Evolutionary conservation across 164 flowering plant species (phyloP).

Genomic region (Stephania cephalantha): DNA sequence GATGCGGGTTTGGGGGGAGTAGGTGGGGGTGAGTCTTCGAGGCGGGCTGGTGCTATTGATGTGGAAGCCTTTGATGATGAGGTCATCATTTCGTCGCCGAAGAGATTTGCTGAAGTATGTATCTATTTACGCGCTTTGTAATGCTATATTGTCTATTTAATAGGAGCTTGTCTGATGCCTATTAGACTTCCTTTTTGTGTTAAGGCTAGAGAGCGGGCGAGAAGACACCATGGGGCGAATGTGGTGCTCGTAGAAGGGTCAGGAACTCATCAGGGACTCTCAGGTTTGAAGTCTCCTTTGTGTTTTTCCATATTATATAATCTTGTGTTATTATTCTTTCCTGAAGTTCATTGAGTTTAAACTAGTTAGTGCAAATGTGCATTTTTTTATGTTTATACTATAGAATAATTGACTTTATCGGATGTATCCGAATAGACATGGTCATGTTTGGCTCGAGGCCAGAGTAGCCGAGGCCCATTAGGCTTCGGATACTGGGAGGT

Average conservation of each 20-base stretch:
- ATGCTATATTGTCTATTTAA: not conserved
- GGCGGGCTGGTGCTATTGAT: conserved; percentile 31
- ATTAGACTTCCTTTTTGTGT: not conserved
- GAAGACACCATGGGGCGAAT: conserved; percentile 28
- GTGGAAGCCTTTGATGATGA: conserved; percentile 66
- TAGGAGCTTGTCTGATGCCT: not conserved
- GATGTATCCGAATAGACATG: no score
- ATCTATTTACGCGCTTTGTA: not conserved
- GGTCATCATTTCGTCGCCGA: conserved; percentile 47
- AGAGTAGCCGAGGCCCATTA: no score
- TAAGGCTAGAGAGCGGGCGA: conserved; percentile 51
- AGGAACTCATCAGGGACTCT: conserved; percentile 8
- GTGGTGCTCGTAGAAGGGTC: conserved; percentile 34
- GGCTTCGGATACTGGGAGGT: no score
- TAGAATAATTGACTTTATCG: no score
- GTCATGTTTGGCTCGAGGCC: no score
- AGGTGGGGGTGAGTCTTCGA: conserved; percentile 14
- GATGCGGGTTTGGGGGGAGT: conserved; percentile 15
- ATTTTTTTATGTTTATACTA: not conserved
- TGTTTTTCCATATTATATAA: not conserved
- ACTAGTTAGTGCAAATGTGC: not conserved
- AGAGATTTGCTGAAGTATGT: conserved; percentile 54
- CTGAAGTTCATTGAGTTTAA: not conserved
- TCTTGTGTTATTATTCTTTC: not conserved
- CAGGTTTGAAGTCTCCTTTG: conserved; percentile 2